Percentiles rank a stretch among this genome's conserved stretches.
Conservation (phyloP, 2,329 filamentous ascomycete genomes). For the Xylariaceae sp. region DNA sequence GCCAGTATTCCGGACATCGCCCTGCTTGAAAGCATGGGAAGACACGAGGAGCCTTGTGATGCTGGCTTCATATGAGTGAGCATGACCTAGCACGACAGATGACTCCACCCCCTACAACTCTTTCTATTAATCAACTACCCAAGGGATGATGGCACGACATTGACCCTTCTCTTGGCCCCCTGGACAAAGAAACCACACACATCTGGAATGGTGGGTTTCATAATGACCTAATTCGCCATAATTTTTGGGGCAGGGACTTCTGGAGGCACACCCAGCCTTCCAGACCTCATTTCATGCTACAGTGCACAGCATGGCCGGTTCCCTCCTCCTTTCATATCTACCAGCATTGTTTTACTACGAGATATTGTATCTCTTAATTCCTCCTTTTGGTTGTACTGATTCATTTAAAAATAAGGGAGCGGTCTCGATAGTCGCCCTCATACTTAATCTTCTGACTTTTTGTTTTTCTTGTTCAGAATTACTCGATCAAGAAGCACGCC, state of each 20-base stretch:
- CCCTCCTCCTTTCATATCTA: neutral
- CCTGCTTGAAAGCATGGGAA: constrained; percentile 47
- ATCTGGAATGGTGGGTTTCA: constrained; percentile 2
- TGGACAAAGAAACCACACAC: neutral
- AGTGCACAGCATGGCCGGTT: neutral
- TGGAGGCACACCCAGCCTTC: neutral
- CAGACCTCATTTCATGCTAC: neutral
- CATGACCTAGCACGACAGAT: neutral
- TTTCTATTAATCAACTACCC: too few species aligned
- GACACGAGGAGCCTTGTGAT: constrained; percentile 29
- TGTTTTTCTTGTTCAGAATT: too few species aligned
- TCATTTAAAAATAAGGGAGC: too few species aligned
- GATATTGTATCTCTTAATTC: neutral
- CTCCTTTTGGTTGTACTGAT: too few species aligned
- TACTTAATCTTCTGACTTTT: too few species aligned
- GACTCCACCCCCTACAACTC: too few species aligned
- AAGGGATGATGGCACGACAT: neutral
- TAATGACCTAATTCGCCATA: neutral
- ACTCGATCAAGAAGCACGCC: too few species aligned
- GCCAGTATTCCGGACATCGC: constrained; percentile 53
- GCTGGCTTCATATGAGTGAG: constrained; percentile 33
- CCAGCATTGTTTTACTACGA: neutral
- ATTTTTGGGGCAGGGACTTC: neutral
- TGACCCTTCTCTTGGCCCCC: neutral
- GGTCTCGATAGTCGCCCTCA: too few species aligned